Base-by-base conservation (phyloP, 768 basidiomycete species). In the Pleurotus platypus region DNA sequence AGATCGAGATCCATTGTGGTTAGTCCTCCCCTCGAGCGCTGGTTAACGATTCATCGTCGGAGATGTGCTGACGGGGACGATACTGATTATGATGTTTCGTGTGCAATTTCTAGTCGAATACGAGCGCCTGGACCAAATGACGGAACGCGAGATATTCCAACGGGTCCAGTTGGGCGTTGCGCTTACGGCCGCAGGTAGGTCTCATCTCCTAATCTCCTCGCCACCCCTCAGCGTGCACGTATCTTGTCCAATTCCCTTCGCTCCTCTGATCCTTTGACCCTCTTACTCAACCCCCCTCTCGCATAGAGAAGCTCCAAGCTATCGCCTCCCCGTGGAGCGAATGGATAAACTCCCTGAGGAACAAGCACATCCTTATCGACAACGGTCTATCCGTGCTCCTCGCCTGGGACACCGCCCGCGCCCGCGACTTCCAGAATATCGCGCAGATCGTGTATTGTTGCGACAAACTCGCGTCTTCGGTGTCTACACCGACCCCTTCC, bases 81-180 rank as follows among this genome's bases (percentile, higher is more conserved):
- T 11, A 35, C 30, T 35, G 30, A 35, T 35, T 35, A 11, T 35
- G 9, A 8, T 11, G 2, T 35, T 35, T 11, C 30, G 11, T 35
- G 11, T 35, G 7, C 16, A 24, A 2, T 9, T 26, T 16, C 46
- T 5, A 92, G 90, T 90, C 47, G 88, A 91, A 69, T 93, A 92
- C 62, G 68, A 73, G 37, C 67, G 73, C 27, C 71, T 93, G 1
- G 67, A 76, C 1, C 74, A 80, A 11, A 74, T 75, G 4, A 72
- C 76, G 3, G 90, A 93, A 67, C 82, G 90, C 49, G 91, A 93
- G 54, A 85, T 92, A 20, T 91, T 90, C 64, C 87, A 90, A 62
- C 77, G 92, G 24, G 91, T 94, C 13, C 92, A 94, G 62, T 69
- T 93, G 40, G 91, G 91, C 55, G 83, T 90, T 73, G 74, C 82